A percentile compares a stretch with the other conserved stretches of the same genome.
phyloP scores from a whole-genome alignment of 1,284 basidiomycete species.

The Cutaneotrichosporon sp. region DNA sequence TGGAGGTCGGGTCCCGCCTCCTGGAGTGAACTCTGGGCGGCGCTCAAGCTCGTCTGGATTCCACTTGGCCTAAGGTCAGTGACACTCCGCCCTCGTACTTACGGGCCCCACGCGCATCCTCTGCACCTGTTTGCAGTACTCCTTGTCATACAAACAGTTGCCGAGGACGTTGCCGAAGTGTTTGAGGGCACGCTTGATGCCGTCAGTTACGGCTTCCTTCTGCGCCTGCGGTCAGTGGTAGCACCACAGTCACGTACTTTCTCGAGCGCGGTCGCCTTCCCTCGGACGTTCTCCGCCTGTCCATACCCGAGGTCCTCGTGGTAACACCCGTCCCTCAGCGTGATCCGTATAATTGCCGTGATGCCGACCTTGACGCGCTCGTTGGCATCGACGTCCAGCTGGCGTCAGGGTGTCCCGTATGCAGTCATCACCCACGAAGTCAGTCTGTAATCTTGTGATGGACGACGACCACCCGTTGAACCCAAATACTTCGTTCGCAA shows the following conservation, averaged over 20 bases:
- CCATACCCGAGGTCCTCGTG: constrained; percentile 96
- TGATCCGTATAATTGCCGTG: constrained; percentile 81
- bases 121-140: constrained; percentile 75
- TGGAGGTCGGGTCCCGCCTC: constrained; percentile 17
- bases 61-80: constrained; percentile 65
- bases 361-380: constrained; percentile 72
- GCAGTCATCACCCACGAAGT: constrained; percentile 54
- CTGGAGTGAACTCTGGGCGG: constrained; percentile 66
- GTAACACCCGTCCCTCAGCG: constrained; percentile 79
- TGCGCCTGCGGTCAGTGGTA: constrained; percentile 65
- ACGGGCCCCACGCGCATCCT: constrained; percentile 79
- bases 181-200: constrained; percentile 81
- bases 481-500: constrained; percentile 97
- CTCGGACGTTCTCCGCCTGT: constrained; percentile 75
- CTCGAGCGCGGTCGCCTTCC: constrained; percentile 82
- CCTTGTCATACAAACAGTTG: constrained; percentile 93
- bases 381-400: constrained; percentile 66
- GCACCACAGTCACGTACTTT: constrained; percentile 63
- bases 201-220: constrained; percentile 97
- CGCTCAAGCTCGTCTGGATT: constrained; percentile 71
- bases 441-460: constrained; percentile 71
- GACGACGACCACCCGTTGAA: constrained; percentile 96
- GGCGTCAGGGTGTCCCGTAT: constrained; percentile 14
- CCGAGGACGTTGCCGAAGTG: constrained; percentile 93
- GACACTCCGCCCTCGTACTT: constrained; percentile 43